These are phyloP conservation scores for Babesia sp. DNA, from an alignment of 169 alveolate genomes.

Conservation along the genomic window DNA sequence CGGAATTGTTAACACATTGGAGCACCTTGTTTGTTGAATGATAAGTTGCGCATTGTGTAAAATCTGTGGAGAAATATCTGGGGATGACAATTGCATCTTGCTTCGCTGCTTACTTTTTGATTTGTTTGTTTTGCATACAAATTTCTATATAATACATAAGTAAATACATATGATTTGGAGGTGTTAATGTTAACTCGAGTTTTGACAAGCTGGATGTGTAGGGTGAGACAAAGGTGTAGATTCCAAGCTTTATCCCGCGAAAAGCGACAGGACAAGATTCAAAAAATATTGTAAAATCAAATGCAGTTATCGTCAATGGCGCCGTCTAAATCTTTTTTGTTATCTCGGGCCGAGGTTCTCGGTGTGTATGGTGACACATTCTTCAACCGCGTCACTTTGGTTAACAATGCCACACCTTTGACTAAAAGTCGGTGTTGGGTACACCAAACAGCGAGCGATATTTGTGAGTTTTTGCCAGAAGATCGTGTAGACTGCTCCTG, in stretches of 20 bases:
- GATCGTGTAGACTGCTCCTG: conserved; percentile 37
- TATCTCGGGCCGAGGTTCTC: conserved; percentile 28
- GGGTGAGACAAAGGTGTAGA: neutral
- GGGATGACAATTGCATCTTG: neutral
- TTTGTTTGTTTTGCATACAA: neutral
- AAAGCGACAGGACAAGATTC: neutral
- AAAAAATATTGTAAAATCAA: no score
- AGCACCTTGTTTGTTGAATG: neutral
- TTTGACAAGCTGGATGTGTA: conserved; percentile 18
- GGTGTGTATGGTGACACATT: conserved; percentile 45
- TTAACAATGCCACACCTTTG: conserved; percentile 31
- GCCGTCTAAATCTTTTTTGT: conserved; percentile 1
- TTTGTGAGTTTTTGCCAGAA: neutral
- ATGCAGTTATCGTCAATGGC: conserved; percentile 13
- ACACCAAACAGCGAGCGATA: conserved; percentile 52
- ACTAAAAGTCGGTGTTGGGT: conserved; percentile 58
- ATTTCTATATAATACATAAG: no score
- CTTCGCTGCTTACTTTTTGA: neutral
- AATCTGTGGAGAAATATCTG: neutral
- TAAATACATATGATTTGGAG: neutral
- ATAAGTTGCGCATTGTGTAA: neutral
- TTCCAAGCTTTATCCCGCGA: conserved; percentile 9
- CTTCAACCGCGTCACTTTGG: conserved; percentile 59
- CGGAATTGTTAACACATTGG: neutral
- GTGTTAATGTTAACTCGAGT: neutral